Evolutionary conservation across 169 alveolate genomes (phyloP), one percentile per base, ranked within the genome.

Genomic region (Plasmodium gonderi): DNA sequence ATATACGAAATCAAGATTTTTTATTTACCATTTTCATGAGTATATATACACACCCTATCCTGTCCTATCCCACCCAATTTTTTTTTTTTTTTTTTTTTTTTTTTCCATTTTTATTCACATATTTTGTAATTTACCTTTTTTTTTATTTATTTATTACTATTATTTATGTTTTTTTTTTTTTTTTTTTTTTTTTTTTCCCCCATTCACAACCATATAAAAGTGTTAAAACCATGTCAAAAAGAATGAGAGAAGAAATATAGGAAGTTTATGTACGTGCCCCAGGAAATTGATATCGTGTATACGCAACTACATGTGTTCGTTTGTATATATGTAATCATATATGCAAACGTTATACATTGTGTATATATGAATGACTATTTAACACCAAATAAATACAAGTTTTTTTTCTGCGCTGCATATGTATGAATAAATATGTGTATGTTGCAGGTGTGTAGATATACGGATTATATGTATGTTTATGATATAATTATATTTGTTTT

Each of bases 401-500:
- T 40, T 49, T 54, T 49, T 75, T 75, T 42, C 31, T 78, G 40
- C 29, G 65, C 76, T 23, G 31, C 49, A 20, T 79, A 42, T 64
- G 74, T 80, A 80, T 80, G 64, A 26, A 12, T 45, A 38, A 47
- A 60, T 60, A 65, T 51, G 45, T 26, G 45, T 14, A 45, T 26
- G 49, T 51, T n/a, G 49, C 23, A 80, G 33, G 68, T 60, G 33
- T 60, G 9, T 60, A 60, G 72, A 20, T 60, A 79, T 79, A 51
- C 67, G 17, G 64, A 79, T 72, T 54, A 79, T 29, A 79, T 33
- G 36, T 44, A 54, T 79, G 60, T 38, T 79, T 29, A 79, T 80
- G 65, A 80, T 80, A 64, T 80, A 60, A 80, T 80, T 12, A 36
- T 44, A 65, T 80, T 80, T 80, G 91, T 80, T 80, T 42, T 80